A percentile compares a stretch with the other conserved stretches of the same genome.
phyloP scores from a whole-genome alignment of 1,139 yeast species.

The Taiozyma onychis region DNA sequence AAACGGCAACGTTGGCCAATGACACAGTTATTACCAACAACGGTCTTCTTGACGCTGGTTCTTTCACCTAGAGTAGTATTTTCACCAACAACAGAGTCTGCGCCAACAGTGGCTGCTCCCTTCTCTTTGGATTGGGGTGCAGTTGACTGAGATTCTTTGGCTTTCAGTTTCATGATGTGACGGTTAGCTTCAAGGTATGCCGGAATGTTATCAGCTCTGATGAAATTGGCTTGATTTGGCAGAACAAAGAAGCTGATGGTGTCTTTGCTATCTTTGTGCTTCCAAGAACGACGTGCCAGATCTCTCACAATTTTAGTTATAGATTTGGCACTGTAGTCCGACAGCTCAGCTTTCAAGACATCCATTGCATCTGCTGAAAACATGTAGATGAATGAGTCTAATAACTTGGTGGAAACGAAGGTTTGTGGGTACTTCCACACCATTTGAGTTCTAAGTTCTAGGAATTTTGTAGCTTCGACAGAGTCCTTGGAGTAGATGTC shows the following conservation, averaged over 20 bases:
- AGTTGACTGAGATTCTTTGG: constrained; percentile 28
- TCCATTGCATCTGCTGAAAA: constrained; percentile 53
- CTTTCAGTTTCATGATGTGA: constrained; percentile 53
- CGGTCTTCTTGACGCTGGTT: constrained; percentile 80
- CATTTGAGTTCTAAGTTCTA: constrained; percentile 79
- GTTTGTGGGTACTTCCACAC: constrained; percentile 83
- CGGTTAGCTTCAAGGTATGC: constrained; percentile 93
- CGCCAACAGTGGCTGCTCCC: constrained; percentile 75
- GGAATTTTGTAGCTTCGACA: constrained; percentile 61
- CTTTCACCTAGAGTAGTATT: constrained; percentile 61
- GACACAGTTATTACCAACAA: constrained; percentile 68
- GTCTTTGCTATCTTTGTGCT: constrained; percentile 54
- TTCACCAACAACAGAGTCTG: constrained; percentile 73
- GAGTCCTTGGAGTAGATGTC: constrained; percentile 64
- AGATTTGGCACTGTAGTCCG: constrained; percentile 37
- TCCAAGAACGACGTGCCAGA: constrained; percentile 89
- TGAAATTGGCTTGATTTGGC: constrained; percentile 62
- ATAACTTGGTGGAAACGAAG: constrained; percentile 65
- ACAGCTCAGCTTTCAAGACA: constrained; percentile 29
- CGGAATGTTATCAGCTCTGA: constrained; percentile 71
- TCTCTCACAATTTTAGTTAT: constrained; percentile 75
- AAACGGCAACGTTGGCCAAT: constrained; percentile 86
- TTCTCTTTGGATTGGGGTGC: constrained; percentile 44
- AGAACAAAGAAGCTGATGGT: constrained; percentile 59
- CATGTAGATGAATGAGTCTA: constrained; percentile 77